Percentiles rank a stretch among this genome's conserved stretches.
phyloP scores from a whole-genome alignment of 169 alveolate genomes.

The Plasmodium chabaudi region DNA sequence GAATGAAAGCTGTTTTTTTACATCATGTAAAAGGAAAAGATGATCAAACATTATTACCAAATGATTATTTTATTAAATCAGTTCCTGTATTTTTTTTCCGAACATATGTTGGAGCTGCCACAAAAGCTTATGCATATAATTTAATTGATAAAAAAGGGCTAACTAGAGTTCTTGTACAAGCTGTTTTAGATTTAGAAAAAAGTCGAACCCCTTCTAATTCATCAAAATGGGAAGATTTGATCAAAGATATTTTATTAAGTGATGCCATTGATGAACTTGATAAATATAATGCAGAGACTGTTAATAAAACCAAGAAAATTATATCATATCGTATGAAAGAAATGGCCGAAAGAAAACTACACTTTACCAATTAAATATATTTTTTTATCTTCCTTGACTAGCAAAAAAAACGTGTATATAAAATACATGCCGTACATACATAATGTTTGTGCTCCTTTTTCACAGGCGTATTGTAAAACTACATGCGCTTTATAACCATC shows the following conservation, averaged over 20 bases:
- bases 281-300: conserved; percentile 82
- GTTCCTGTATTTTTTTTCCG: conserved; percentile 88
- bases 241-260: conserved; percentile 83
- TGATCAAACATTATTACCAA: conserved; percentile 80
- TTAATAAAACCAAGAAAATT: conserved; percentile 81
- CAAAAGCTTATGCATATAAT: conserved; percentile 87
- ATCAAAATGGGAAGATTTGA: conserved; percentile 85
- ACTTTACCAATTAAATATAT: conserved; percentile 5
- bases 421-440: too few species aligned
- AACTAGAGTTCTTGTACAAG: conserved; percentile 87
- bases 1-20: conserved; percentile 87
- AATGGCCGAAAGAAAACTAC: conserved; percentile 66
- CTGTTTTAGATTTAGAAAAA: conserved; percentile 84
- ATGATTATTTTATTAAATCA: conserved; percentile 88
- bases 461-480: too few species aligned
- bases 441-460: too few species aligned
- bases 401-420: too few species aligned
- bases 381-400: too few species aligned
- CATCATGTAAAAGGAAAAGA: conserved; percentile 84
- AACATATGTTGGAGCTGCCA: conserved; percentile 89
- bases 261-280: conserved; percentile 85
- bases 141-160: conserved; percentile 82
- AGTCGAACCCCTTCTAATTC: conserved; percentile 81
- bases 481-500: too few species aligned
- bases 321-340: conserved; percentile 83